These are phyloP conservation scores for Trichosporon coremiiforme DNA, from an alignment of 1,284 basidiomycete species.

Conservation along the genomic window DNA sequence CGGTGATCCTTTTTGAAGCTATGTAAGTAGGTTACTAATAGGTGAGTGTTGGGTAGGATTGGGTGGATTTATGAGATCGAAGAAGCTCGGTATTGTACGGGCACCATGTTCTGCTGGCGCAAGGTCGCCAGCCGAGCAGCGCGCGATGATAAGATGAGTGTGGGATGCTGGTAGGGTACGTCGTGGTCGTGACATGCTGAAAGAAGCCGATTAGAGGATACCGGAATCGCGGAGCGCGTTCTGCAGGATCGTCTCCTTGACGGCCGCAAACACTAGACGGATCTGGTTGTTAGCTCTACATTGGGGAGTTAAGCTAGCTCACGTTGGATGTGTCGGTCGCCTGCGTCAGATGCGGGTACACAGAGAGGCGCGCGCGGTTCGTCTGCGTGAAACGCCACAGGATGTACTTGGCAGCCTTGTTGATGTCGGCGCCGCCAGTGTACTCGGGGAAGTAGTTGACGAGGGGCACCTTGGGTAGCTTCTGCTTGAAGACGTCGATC, in stretches of 20 bases:
- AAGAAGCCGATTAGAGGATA: constrained; percentile 44
- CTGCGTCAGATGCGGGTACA: constrained; percentile 81
- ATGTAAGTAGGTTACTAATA: background rate
- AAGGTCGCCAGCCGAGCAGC: background rate
- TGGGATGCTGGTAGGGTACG: background rate
- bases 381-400: constrained; percentile 96
- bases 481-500: constrained; percentile 93
- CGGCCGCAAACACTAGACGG: constrained; percentile 89
- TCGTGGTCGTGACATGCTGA: background rate
- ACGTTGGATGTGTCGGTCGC: constrained; percentile 68
- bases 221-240: constrained; percentile 56
- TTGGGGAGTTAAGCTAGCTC: constrained; percentile 54
- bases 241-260: constrained; percentile 94
- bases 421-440: constrained; percentile 86
- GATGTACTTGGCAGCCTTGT: constrained; percentile 98
- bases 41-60: background rate
- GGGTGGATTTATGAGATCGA: background rate
- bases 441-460: constrained; percentile 94
- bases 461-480: constrained; percentile 81
- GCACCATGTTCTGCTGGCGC: background rate
- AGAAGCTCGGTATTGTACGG: background rate
- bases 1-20: background rate
- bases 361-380: constrained; percentile 81
- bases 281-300: constrained; percentile 56
- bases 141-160: background rate